Evolutionary conservation across 305 asterid species (phyloP).

Genomic region (Fraxinus albicans): DNA sequence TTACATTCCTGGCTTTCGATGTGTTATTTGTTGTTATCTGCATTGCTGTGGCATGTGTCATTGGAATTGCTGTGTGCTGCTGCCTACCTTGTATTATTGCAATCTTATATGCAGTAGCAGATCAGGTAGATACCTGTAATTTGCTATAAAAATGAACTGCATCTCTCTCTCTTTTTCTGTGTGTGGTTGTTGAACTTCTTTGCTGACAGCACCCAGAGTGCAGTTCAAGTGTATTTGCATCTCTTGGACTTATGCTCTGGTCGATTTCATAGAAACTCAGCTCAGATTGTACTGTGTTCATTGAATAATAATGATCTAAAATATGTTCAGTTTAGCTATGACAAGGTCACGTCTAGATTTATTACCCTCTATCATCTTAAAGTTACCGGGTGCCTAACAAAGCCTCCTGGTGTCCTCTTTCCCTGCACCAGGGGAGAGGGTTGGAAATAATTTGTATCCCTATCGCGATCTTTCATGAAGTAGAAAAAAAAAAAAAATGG

Average conservation of each 20-base stretch:
- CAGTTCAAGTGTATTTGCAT: neutral
- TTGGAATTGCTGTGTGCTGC: conserved; percentile 99
- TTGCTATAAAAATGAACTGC: neutral
- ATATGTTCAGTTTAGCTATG: neutral
- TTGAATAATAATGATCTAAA: neutral
- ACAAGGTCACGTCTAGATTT: neutral
- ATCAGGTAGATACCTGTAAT: conserved; percentile 61
- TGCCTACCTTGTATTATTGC: conserved; percentile 97
- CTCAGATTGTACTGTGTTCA: neutral
- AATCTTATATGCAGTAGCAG: conserved; percentile 90
- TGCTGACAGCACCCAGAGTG: neutral
- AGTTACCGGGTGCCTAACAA: neutral
- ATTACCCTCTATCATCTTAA: neutral
- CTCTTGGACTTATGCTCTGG: neutral
- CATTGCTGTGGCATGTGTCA: conserved; percentile 86
- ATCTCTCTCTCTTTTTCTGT: neutral
- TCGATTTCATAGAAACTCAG: neutral
- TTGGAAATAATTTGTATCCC: neutral
- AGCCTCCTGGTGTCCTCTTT: neutral
- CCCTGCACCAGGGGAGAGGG: neutral
- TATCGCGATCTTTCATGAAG: neutral
- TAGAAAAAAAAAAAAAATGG: neutral
- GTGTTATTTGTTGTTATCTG: conserved; percentile 96
- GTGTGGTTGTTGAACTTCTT: neutral
- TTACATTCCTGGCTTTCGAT: conserved; percentile 93